Evolutionary conservation across 2,329 filamentous ascomycete species (phyloP), one percentile per base, ranked within the genome.

Genomic region (Teratosphaeria viscida): DNA sequence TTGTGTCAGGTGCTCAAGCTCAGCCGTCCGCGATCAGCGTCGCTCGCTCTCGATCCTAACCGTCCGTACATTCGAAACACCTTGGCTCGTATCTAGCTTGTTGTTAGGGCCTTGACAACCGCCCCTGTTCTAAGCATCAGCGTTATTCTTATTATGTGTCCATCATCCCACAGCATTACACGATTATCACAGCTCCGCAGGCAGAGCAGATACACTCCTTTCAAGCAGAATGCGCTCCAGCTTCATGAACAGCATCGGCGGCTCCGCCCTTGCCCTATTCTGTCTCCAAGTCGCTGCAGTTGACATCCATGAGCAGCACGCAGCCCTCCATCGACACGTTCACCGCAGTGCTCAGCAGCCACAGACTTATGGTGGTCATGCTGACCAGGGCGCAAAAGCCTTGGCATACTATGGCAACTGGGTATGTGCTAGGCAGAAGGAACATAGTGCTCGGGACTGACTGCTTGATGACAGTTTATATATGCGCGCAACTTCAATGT

Each of bases 401-500:
- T 10, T 49, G 19, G 43, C 43, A 49, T 49, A 49, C 19, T 49
- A 49, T 49, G 43, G 43, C 43, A 49, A 49, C 23, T 49, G 43
- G 43, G 43, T 49, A 23, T 19, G 43, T 11, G 19, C 16, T 32
- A 23, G 16, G 16, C n/a, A 23, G 16, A 10, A 49, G 23, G 43
- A n/a, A 49, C 16, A 14, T 43, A n/a, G 37, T n/a, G 43, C 43
- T 1, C 35, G 67, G 70, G 29, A 68, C 69, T n/a, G 70, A 72
- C 58, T 70, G 66, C 43, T 67, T 70, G 56, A 68, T 71, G 37
- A 16, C 71, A 69, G 70, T 68, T 65, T 4, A 72, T 71, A 16
- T 96, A 96, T 73, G 90, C 79, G 47, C 85, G 92, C 58, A 87
- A 92, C 68, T 88, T 92, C 72, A 82, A 85, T 16, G 91, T 92